Percentiles rank a stretch among this genome's conserved stretches.
These are phyloP conservation scores for Podila epicladia DNA, from an alignment of 192 early-diverging fungal genomes.

Conservation along the genomic window DNA sequence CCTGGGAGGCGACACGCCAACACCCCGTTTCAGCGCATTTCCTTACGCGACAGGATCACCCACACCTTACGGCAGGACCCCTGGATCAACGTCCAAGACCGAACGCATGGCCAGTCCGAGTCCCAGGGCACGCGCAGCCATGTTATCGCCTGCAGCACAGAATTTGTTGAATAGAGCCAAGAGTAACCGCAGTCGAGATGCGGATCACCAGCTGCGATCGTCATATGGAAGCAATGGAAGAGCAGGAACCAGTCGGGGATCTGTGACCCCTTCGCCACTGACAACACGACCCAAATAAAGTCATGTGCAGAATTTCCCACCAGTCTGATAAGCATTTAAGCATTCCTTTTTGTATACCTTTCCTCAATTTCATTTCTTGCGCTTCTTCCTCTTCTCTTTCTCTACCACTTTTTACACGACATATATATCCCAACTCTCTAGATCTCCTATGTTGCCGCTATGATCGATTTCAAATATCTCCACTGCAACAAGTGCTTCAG, in stretches of 20 bases:
- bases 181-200: conserved; percentile 8
- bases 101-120: conserved; percentile 31
- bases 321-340: background rate
- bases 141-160: conserved; percentile 52
- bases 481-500: conserved; percentile 46
- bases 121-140: conserved; percentile 33
- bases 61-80: background rate
- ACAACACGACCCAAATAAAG: background rate
- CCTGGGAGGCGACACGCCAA: conserved; percentile 28
- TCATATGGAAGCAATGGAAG: conserved; percentile 21
- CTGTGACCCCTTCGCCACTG: conserved; percentile 34
- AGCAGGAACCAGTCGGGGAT: background rate
- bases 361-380: no score
- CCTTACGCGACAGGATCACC: conserved; percentile 8
- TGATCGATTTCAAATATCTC: conserved; percentile 17
- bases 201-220: conserved; percentile 49
- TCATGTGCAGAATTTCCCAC: background rate
- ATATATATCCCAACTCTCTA: background rate
- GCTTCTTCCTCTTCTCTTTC: background rate
- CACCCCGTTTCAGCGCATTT: conserved; percentile 25
- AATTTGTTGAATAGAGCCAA: conserved; percentile 30
- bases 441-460: background rate
- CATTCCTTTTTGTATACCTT: background rate
- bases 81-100: background rate
- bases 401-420: background rate